These are phyloP conservation scores for Bruguiera parviflora DNA, from an alignment of 345 rosid species.

Conservation along the genomic window DNA sequence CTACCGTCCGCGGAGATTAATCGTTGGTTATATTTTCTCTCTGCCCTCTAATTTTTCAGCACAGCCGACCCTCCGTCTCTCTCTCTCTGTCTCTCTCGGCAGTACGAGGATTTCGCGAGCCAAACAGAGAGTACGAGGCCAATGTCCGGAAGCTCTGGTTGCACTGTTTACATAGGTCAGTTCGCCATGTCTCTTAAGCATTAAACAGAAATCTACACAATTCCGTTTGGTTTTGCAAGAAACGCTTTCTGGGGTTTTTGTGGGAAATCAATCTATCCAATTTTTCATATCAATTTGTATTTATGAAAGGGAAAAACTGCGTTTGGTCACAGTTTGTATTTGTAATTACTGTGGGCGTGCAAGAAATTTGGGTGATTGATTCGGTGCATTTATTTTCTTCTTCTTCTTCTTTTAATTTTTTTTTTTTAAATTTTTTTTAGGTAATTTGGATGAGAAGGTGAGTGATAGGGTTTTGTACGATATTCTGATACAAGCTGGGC, in stretches of 20 bases:
- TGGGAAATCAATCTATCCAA: not conserved
- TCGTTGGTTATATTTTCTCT: no score
- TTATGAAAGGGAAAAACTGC: not conserved
- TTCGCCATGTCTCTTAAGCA: not conserved
- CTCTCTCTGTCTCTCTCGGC: no score
- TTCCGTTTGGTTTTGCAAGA: not conserved
- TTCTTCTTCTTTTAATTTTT: no score
- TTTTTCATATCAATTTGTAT: not conserved
- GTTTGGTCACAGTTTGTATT: no score
- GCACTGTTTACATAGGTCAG: conserved; percentile 59
- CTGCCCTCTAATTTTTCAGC: no score
- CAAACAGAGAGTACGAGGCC: not conserved
- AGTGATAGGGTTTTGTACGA: conserved; percentile 84
- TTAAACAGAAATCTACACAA: not conserved
- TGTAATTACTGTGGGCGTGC: no score
- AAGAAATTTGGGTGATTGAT: no score
- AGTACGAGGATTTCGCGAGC: no score
- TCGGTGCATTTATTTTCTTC: not conserved
- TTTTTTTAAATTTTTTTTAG: conserved; percentile 25
- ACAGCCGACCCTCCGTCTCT: no score
- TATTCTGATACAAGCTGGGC: conserved; percentile 85
- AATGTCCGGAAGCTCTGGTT: conserved; percentile 51
- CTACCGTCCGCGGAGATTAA: no score
- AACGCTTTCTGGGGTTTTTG: not conserved
- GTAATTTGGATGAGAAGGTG: conserved; percentile 85